A percentile compares a stretch with the other conserved stretches of the same genome.
Evolutionary conservation across 371 early-diverging fungal species (phyloP).

Genomic region (Mucor circinelloides): DNA sequence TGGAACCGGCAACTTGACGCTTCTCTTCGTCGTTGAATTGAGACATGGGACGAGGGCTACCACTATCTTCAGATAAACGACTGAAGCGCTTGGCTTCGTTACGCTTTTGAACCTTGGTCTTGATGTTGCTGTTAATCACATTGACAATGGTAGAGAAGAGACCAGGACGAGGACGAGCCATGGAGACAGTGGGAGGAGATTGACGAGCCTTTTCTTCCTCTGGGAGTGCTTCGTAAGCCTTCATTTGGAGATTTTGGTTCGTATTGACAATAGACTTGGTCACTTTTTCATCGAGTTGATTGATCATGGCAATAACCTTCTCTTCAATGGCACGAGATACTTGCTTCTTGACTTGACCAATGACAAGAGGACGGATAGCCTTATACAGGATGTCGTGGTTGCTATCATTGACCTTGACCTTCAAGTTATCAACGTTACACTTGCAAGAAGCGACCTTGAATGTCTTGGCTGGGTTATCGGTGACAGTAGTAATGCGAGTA

Average conservation of each 20-base stretch:
- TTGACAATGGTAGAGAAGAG: slow-evolving; percentile 21
- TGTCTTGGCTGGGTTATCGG: slow-evolving; percentile 31
- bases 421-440: slow-evolving; percentile 54
- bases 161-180: slow-evolving; percentile 21
- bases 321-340: slow-evolving; percentile 50
- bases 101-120: slow-evolving; percentile 19
- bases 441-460: slow-evolving; percentile 40
- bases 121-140: slow-evolving; percentile 32
- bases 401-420: slow-evolving; percentile 53
- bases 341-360: slow-evolving; percentile 51
- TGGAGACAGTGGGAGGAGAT: slow-evolving; percentile 4
- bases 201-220: slow-evolving; percentile 11
- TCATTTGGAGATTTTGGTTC: slow-evolving; percentile 29
- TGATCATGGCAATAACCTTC: slow-evolving; percentile 40
- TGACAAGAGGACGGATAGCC: slow-evolving; percentile 52
- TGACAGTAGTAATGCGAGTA: slow-evolving; percentile 36
- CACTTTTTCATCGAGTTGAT: slow-evolving; percentile 34
- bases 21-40: background rate
- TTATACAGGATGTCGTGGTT: slow-evolving; percentile 51
- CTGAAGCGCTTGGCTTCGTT: slow-evolving; percentile 9
- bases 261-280: slow-evolving; percentile 29
- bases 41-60: background rate
- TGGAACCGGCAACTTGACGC: background rate
- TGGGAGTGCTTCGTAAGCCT: slow-evolving; percentile 18
- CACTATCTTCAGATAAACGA: background rate